phyloP scores from a whole-genome alignment of 2,329 filamentous ascomycete genomes.

The Onygenales sp. region DNA sequence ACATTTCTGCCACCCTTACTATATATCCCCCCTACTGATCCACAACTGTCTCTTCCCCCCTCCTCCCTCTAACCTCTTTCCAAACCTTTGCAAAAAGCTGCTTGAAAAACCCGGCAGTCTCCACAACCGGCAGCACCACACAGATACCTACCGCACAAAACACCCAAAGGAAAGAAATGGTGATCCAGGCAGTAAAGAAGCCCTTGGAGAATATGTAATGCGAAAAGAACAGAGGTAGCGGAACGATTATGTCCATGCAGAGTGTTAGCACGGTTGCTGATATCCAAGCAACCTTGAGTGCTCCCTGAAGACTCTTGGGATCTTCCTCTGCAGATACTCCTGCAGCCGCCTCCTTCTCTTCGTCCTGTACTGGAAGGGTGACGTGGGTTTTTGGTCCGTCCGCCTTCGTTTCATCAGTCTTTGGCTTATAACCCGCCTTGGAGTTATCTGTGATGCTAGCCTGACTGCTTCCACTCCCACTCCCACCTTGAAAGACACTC shows the following conservation, averaged over 20 bases:
- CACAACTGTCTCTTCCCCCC: too few relatives aligned
- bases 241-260: constrained; percentile 71
- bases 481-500: constrained; percentile 42
- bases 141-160: constrained; percentile 49
- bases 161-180: constrained; percentile 70
- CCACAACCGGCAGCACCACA: too few relatives aligned
- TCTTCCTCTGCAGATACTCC: constrained; percentile 47
- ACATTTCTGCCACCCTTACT: too few relatives aligned
- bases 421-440: too few relatives aligned
- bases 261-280: constrained; percentile 58
- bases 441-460: too few relatives aligned
- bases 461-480: too few relatives aligned
- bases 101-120: too few relatives aligned
- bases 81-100: too few relatives aligned
- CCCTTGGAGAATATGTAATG: constrained; percentile 72
- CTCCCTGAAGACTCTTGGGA: constrained; percentile 43
- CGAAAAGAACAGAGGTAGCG: constrained; percentile 80
- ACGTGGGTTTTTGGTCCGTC: constrained; percentile 63
- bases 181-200: constrained; percentile 77
- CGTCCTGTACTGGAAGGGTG: constrained; percentile 77
- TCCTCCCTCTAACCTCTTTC: too few relatives aligned
- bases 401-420: too few relatives aligned
- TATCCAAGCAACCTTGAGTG: constrained; percentile 45
- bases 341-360: constrained; percentile 66
- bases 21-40: too few relatives aligned